Conservation (phyloP, 768 basidiomycete species). For the Coprinopsis strossmayeri region DNA sequence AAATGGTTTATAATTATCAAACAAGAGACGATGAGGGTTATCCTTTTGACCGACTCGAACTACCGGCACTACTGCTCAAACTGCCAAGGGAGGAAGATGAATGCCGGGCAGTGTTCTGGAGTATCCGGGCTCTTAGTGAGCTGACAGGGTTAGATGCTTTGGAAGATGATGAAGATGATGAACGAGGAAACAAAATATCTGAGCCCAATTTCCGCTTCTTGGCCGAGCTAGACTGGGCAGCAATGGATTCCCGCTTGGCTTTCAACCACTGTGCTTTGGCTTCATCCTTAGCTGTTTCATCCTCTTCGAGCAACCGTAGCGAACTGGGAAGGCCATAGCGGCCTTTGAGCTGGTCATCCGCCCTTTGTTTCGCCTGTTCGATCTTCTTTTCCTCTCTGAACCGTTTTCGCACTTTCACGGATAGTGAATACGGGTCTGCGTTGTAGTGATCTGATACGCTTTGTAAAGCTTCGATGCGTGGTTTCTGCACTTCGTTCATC, state of each 20-base stretch:
- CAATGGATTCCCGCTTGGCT: constrained; percentile 41
- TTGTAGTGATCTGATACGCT: constrained; percentile 71
- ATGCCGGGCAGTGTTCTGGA: constrained; percentile 10
- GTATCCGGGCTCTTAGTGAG: constrained; percentile 5
- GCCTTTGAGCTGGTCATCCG: constrained; percentile 66
- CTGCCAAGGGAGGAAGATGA: constrained; percentile 2
- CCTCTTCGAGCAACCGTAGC: constrained; percentile 60
- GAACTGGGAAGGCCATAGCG: constrained; percentile 73
- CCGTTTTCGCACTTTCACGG: constrained; percentile 63
- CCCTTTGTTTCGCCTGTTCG: constrained; percentile 56
- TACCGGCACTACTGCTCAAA: not conserved
- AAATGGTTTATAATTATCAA: not conserved
- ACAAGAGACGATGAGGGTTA: not conserved
- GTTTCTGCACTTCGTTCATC: constrained; percentile 66
- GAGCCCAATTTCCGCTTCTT: not conserved
- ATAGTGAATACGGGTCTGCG: constrained; percentile 82
- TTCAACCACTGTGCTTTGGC: constrained; percentile 61
- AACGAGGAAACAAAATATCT: not conserved
- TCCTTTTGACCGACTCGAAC: not conserved
- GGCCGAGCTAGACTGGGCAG: not conserved
- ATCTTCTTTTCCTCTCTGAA: constrained; percentile 88
- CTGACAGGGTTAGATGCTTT: not conserved
- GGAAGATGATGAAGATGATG: constrained; percentile 5
- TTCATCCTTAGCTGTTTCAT: constrained; percentile 48
- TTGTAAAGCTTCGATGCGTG: constrained; percentile 78